phyloP scores from a whole-genome alignment of 352 stramenopile genomes.

The Saprolegnia diclina region DNA sequence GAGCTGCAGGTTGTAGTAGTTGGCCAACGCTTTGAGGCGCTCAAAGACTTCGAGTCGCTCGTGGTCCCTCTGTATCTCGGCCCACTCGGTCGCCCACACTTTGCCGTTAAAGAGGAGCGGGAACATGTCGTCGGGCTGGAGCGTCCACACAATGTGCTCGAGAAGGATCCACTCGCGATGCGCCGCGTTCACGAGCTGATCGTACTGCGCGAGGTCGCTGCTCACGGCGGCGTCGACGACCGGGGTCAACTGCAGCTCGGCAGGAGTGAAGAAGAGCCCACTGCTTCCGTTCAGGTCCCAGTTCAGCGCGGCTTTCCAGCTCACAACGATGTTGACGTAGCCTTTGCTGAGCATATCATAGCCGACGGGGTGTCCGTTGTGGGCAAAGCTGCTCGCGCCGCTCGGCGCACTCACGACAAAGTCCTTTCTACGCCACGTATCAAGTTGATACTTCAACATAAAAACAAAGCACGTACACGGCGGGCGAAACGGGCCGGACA shows the following conservation, averaged over 20 bases:
- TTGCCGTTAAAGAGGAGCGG: slow-evolving; percentile 25
- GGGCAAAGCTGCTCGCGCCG: slow-evolving; percentile 7
- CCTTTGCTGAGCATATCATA: slow-evolving; percentile 26
- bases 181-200: neutral
- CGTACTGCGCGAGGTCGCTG: slow-evolving; percentile 21
- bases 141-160: slow-evolving; percentile 22
- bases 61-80: slow-evolving; percentile 9
- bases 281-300: slow-evolving; percentile 4
- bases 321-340: slow-evolving; percentile 21
- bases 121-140: slow-evolving; percentile 27
- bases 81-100: slow-evolving; percentile 19
- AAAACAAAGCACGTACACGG: slow-evolving; percentile 9
- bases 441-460: neutral
- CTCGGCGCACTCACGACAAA: slow-evolving; percentile 24
- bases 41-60: slow-evolving; percentile 25
- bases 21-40: slow-evolving; percentile 18
- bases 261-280: slow-evolving; percentile 18
- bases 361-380: slow-evolving; percentile 20
- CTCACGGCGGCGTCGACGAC: slow-evolving; percentile 18
- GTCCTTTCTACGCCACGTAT: slow-evolving; percentile 17
- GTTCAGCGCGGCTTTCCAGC: slow-evolving; percentile 19
- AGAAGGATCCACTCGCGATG: slow-evolving; percentile 25
- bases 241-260: slow-evolving; percentile 15
- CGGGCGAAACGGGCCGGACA: slow-evolving; percentile 15
- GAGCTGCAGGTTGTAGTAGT: slow-evolving; percentile 27